Base-by-base conservation (phyloP, 2,329 filamentous ascomycete species). In the Fusarium avenaceum region DNA sequence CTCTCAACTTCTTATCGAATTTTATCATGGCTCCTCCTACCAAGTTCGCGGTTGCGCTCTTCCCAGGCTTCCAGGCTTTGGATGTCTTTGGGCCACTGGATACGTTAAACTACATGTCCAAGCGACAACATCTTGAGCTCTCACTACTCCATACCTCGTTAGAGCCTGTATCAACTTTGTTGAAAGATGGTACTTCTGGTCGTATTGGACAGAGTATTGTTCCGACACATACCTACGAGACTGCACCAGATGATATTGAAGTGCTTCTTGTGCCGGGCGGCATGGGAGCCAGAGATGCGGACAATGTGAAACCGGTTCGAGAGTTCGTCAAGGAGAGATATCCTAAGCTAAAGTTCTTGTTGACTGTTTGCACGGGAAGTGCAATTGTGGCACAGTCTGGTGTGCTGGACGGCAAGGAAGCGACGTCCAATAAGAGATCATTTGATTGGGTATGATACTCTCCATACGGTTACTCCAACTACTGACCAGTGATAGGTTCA, bases 291-390 rank as follows among this genome's bases (percentile, higher is more conserved):
- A 71, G 76, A 7, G 58, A 75, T 5, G 20, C 69, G 0, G 66
- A 75, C 2, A 57, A 57, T 1, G 70, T 72, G 0, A 51, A 75
- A 8, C 53, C 60, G 7, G 70, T 78, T 3, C 72, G 74, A 4
- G 76, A 82, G n/a, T 88, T 83, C 63, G 75, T 88, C 42, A 69
- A 67, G 6, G 67, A 74, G 0, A 68, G 71, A 5, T 85, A 81
- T 63, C 79, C 82, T 0, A 76, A 77, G 9, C 67, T 88, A 8
- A 75, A 80, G 47, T 86, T 85, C 61, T 70, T 89, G 7, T 77
- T 91, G n/a, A 89, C 86, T 0, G 83, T 91, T 0, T 91, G 89
- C 72, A 91, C 87, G 0, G 89, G 89, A 0, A 80, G 84, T 3
- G 81, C 82, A 3, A 74, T 89, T 7, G 79, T 85, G 0, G 88